Evolutionary conservation across 2,329 filamentous ascomycete species (phyloP).

Genomic region (Ophiostoma tasmaniense): DNA sequence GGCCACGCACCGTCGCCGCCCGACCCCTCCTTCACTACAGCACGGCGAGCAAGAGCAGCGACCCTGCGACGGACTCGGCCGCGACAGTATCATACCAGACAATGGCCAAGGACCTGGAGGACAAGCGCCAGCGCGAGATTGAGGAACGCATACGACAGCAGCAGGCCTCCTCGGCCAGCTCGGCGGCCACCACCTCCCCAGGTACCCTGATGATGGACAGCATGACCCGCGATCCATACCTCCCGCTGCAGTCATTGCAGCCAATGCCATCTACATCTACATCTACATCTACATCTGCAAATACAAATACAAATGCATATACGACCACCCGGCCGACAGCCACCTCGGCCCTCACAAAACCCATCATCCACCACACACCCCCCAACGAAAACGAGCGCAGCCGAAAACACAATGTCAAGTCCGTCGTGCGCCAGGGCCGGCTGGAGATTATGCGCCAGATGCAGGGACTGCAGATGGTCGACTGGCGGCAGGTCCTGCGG

Average conservation of each 20-base stretch:
- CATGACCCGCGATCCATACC: constrained; percentile 21
- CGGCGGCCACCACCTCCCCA: constrained; percentile 6
- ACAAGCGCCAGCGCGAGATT: not conserved
- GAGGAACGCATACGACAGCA: constrained; percentile 2
- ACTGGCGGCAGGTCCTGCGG: constrained; percentile 35
- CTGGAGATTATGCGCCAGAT: constrained; percentile 29
- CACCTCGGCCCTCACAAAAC: constrained; percentile 26
- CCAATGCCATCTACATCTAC: not conserved
- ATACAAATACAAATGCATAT: not conserved
- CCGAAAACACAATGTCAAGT: constrained; percentile 21
- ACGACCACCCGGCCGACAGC: not conserved
- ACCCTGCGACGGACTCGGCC: not conserved
- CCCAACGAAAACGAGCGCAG: constrained; percentile 22
- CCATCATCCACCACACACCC: constrained; percentile 20
- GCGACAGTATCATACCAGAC: constrained; percentile 7
- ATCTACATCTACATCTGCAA: not conserved
- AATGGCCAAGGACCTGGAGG: constrained; percentile 11
- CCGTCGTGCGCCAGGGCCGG: constrained; percentile 31
- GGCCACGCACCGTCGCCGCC: not conserved
- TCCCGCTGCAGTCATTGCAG: constrained; percentile 9
- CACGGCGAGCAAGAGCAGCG: not conserved
- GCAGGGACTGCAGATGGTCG: constrained; percentile 25
- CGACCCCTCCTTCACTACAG: constrained; percentile 1
- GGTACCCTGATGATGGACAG: constrained; percentile 22
- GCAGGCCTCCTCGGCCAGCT: not conserved